phyloP scores from a whole-genome alignment of 2,329 filamentous ascomycete genomes.

The Phaeosphaeriaceae sp. region DNA sequence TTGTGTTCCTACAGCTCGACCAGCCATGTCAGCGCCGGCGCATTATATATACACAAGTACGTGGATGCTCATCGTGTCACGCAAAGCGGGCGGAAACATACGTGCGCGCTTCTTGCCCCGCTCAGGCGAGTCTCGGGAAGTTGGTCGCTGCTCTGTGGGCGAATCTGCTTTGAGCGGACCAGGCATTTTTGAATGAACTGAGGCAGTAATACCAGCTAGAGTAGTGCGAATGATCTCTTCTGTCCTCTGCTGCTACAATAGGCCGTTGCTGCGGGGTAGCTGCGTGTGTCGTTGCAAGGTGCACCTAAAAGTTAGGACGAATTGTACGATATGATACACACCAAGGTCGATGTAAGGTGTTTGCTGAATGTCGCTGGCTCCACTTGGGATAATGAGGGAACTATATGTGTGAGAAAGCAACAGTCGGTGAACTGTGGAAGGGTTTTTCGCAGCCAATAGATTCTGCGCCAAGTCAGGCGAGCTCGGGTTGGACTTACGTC shows the following conservation, averaged over 20 bases:
- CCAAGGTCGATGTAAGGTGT: not conserved
- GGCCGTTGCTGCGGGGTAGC: not conserved
- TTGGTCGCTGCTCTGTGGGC: slow-evolving; percentile 21
- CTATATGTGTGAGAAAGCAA: not conserved
- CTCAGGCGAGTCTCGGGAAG: slow-evolving; percentile 43
- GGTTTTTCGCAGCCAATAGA: slow-evolving; percentile 6
- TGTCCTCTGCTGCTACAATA: not conserved
- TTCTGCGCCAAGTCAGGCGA: not conserved
- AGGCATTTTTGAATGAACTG: slow-evolving; percentile 20
- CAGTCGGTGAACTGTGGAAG: slow-evolving; percentile 7
- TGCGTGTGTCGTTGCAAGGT: not conserved
- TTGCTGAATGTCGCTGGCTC: not conserved
- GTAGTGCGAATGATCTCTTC: not conserved
- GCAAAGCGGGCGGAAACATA: slow-evolving; percentile 30
- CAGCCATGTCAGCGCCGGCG: slow-evolving; percentile 32
- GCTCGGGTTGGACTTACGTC: not conserved
- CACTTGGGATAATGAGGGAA: not conserved
- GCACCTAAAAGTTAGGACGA: not conserved
- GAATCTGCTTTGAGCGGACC: slow-evolving; percentile 28
- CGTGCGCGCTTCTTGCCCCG: slow-evolving; percentile 47
- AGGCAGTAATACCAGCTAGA: slow-evolving; percentile 1
- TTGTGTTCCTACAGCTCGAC: slow-evolving; percentile 66
- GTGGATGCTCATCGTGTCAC: slow-evolving; percentile 7
- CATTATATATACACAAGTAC: slow-evolving; percentile 8
- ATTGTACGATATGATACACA: not conserved